Percentiles rank a stretch among this genome's conserved stretches.
Conservation (phyloP, 2,329 filamentous ascomycete species). For the Paraconiothyrium sp. region DNA sequence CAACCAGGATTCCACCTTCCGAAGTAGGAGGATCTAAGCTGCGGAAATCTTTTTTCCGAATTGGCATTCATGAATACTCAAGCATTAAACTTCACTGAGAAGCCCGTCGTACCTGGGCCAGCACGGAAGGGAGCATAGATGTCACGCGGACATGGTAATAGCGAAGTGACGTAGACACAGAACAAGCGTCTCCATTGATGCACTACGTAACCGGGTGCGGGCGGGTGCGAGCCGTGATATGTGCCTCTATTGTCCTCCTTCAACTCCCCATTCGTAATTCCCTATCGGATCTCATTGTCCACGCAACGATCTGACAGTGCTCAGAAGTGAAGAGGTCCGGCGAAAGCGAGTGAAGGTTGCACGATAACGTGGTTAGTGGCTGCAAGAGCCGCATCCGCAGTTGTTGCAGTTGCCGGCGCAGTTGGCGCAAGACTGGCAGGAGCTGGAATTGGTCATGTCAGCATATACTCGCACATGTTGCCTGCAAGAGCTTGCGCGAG, state of each 20-base stretch:
- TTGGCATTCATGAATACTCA: too few relatives aligned
- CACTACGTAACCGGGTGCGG: neutral
- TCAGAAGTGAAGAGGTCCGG: neutral
- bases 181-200: neutral
- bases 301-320: neutral
- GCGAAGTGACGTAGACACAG: neutral
- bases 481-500: too few relatives aligned
- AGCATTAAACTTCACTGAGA: neutral
- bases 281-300: neutral
- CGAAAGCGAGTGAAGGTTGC: neutral
- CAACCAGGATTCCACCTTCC: neutral
- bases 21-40: too few relatives aligned
- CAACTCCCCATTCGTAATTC: neutral
- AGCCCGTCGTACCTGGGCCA: neutral
- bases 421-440: slow-evolving; percentile 39
- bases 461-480: neutral
- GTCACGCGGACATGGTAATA: neutral
- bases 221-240: neutral
- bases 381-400: slow-evolving; percentile 45
- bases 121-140: neutral
- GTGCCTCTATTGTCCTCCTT: neutral
- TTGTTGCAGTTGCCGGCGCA: slow-evolving; percentile 43
- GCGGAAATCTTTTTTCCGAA: too few relatives aligned
- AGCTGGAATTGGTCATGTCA: slow-evolving; percentile 19
- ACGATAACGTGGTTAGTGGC: slow-evolving; percentile 22